Conservation (phyloP, 805 yeast species). For the Nakazawaea anatomiae region DNA sequence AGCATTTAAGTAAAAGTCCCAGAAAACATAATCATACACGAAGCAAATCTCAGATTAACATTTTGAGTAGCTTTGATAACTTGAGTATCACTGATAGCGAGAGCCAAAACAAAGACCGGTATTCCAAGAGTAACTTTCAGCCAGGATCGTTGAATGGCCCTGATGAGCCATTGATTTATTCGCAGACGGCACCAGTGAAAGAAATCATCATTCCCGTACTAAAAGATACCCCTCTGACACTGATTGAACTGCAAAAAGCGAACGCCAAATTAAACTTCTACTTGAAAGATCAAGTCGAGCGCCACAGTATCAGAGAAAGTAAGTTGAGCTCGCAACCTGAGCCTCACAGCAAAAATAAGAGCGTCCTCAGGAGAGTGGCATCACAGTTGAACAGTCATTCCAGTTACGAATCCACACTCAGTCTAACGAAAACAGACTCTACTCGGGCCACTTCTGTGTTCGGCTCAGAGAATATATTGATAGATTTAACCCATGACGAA, state of each 20-base stretch:
- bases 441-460: not conserved
- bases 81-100: not conserved
- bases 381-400: constrained; percentile 8
- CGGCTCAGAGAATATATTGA: constrained; percentile 1
- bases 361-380: not conserved
- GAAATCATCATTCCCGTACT: constrained; percentile 8
- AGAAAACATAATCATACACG: constrained; percentile 8
- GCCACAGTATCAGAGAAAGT: not conserved
- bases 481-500: constrained; percentile 6
- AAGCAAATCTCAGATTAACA: constrained; percentile 7
- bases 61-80: constrained; percentile 2
- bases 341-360: no score
- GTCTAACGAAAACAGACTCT: constrained; percentile 4
- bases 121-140: constrained; percentile 4
- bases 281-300: constrained; percentile 7
- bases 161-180: constrained; percentile 2
- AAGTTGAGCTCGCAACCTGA: not conserved
- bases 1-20: constrained; percentile 2
- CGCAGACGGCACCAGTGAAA: constrained; percentile 5
- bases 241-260: constrained; percentile 1
- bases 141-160: not conserved
- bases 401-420: constrained; percentile 7
- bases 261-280: constrained; percentile 3
- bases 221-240: not conserved
- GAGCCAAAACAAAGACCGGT: not conserved